phyloP scores from a whole-genome alignment of 2,329 filamentous ascomycete species.

The Thelonectria olida region DNA sequence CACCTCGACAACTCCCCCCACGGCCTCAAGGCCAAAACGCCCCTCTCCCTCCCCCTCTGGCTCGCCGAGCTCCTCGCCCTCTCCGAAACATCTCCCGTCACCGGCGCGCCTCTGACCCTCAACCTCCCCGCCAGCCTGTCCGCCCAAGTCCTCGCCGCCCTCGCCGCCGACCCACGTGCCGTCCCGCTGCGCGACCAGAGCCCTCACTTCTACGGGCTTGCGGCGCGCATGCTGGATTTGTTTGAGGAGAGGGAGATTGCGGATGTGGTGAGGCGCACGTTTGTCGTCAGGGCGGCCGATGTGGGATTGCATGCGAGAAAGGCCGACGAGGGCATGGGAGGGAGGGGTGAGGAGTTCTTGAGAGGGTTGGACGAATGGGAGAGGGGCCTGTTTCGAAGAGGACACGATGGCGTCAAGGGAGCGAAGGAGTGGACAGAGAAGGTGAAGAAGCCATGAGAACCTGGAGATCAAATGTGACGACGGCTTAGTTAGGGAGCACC shows the following conservation, averaged over 20 bases:
- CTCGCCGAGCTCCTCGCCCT: constrained; percentile 92
- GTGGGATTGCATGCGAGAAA: constrained; percentile 92
- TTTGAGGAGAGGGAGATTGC: constrained; percentile 86
- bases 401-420: constrained; percentile 77
- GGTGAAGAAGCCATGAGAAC: constrained; percentile 49
- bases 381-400: constrained; percentile 76
- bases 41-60: constrained; percentile 89
- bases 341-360: constrained; percentile 80
- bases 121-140: constrained; percentile 83
- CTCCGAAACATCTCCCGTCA: constrained; percentile 58
- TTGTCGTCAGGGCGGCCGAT: constrained; percentile 81
- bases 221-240: constrained; percentile 85
- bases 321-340: constrained; percentile 69
- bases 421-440: constrained; percentile 76
- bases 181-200: constrained; percentile 86
- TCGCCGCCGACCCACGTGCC: constrained; percentile 88
- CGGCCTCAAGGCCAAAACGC: constrained; percentile 81
- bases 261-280: constrained; percentile 78
- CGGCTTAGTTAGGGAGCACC: neutral
- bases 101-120: constrained; percentile 75
- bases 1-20: constrained; percentile 86
- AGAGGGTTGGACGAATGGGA: constrained; percentile 91
- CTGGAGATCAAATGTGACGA: neutral
- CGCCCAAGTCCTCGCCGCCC: constrained; percentile 82
- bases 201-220: constrained; percentile 88